These are phyloP conservation scores for Diaporthe caulivora DNA, from an alignment of 2,329 filamentous ascomycete species.

Conservation along the genomic window DNA sequence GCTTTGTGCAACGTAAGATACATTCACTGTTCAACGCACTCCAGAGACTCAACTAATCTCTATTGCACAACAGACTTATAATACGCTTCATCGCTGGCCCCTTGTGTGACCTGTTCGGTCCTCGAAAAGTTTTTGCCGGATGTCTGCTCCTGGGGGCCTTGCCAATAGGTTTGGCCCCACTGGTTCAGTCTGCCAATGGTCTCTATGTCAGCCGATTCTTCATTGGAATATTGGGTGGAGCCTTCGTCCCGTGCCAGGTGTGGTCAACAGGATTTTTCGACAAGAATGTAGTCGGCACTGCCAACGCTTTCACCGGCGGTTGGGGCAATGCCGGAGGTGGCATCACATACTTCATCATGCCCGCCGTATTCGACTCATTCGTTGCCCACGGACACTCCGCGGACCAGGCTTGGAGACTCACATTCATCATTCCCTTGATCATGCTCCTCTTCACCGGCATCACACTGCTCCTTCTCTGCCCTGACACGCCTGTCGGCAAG, in stretches of 20 bases:
- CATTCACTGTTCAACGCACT: neutral
- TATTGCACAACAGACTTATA: constrained; percentile 68
- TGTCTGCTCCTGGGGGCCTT: constrained; percentile 82
- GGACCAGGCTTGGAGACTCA: constrained; percentile 83
- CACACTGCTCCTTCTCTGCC: constrained; percentile 78
- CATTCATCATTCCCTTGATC: constrained; percentile 87
- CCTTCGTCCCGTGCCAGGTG: constrained; percentile 89
- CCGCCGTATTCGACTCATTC: constrained; percentile 86
- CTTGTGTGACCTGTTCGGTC: constrained; percentile 87
- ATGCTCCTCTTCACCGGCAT: constrained; percentile 76
- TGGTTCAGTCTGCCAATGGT: constrained; percentile 75
- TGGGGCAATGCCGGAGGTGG: constrained; percentile 91
- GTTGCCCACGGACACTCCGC: constrained; percentile 69
- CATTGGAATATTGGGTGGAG: constrained; percentile 81
- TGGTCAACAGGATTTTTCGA: constrained; percentile 96
- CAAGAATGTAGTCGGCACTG: constrained; percentile 90
- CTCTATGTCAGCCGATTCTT: constrained; percentile 84
- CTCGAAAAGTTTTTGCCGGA: constrained; percentile 83
- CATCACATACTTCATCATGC: constrained; percentile 95
- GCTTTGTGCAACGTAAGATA: constrained; percentile 73
- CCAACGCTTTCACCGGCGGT: constrained; percentile 87
- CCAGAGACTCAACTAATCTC: neutral
- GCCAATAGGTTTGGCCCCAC: constrained; percentile 84
- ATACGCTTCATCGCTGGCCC: constrained; percentile 84
- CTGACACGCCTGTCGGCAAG: constrained; percentile 85